Conservation (phyloP, 192 early-diverging fungal species). For the Podila epicladia region DNA sequence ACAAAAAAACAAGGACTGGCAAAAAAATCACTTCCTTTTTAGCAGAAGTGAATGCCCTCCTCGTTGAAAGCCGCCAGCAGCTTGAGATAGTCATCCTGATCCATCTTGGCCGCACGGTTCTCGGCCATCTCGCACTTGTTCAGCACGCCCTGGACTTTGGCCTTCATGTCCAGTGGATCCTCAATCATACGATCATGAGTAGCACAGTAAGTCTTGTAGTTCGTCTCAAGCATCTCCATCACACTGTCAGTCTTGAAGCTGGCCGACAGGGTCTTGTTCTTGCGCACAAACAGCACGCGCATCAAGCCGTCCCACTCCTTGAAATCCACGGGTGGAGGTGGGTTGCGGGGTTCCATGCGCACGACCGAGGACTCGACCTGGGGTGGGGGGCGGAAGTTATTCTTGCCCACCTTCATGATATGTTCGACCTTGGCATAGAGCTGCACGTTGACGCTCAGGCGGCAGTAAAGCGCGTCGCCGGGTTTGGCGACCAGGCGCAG, state of each 20-base stretch:
- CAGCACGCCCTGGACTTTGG: conserved; percentile 79
- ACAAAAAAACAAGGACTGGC: too few relatives aligned
- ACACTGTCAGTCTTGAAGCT: conserved; percentile 91
- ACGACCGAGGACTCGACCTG: conserved; percentile 97
- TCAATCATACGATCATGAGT: conserved; percentile 82
- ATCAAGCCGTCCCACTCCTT: conserved; percentile 98
- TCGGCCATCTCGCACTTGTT: conserved; percentile 73
- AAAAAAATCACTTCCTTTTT: neutral
- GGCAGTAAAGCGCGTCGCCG: conserved; percentile 91
- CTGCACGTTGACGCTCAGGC: conserved; percentile 94
- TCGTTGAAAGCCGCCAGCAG: conserved; percentile 91
- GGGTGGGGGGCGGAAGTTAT: conserved; percentile 98
- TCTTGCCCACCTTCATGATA: conserved; percentile 97
- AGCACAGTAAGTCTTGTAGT: conserved; percentile 95
- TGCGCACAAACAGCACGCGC: conserved; percentile 91
- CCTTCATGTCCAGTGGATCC: conserved; percentile 88
- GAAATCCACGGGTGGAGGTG: conserved; percentile 94
- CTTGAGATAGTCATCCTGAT: conserved; percentile 94
- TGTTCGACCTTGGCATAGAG: conserved; percentile 94
- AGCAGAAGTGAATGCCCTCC: conserved; percentile 92
- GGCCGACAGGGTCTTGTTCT: conserved; percentile 92
- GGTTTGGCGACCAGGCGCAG: conserved; percentile 94
- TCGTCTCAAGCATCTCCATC: conserved; percentile 92
- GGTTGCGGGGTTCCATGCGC: conserved; percentile 91
- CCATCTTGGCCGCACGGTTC: conserved; percentile 89